Conservation (phyloP, 2,329 filamentous ascomycete species). For the Verticillium longisporum region DNA sequence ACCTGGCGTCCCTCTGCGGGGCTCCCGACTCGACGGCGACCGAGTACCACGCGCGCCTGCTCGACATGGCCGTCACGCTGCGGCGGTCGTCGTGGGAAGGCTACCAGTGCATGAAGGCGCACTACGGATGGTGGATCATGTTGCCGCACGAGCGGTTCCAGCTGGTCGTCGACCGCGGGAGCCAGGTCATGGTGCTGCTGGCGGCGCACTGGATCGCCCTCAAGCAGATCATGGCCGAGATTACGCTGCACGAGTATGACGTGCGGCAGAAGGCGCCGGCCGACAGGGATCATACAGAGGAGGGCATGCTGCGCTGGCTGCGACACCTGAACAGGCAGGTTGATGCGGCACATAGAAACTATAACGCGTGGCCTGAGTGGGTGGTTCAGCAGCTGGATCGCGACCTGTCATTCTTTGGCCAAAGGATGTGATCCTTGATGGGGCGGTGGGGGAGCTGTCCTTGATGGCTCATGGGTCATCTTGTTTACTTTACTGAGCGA, state of each 20-base stretch:
- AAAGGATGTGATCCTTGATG: constrained; percentile 14
- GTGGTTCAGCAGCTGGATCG: constrained; percentile 41
- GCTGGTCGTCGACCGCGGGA: constrained; percentile 37
- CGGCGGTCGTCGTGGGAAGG: constrained; percentile 47
- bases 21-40: constrained; percentile 29
- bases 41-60: constrained; percentile 37
- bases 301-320: constrained; percentile 43
- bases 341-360: constrained; percentile 32
- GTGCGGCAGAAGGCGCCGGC: constrained; percentile 22
- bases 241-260: constrained; percentile 32
- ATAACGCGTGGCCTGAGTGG: constrained; percentile 49
- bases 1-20: constrained; percentile 36
- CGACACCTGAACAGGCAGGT: constrained; percentile 41
- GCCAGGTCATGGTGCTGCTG: constrained; percentile 40
- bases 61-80: constrained; percentile 42
- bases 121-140: constrained; percentile 53
- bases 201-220: constrained; percentile 48
- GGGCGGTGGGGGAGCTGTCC: too few species aligned
- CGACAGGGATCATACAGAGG: constrained; percentile 1
- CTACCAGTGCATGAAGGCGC: constrained; percentile 40
- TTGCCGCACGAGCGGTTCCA: constrained; percentile 46
- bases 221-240: constrained; percentile 45
- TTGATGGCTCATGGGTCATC: background rate
- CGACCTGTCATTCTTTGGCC: constrained; percentile 40
- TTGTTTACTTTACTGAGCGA: too few species aligned